Percentiles rank a stretch among this genome's conserved stretches.
These are phyloP conservation scores for Sicyos baderoa DNA, from an alignment of 306 rosid genomes.

Conservation along the genomic window DNA sequence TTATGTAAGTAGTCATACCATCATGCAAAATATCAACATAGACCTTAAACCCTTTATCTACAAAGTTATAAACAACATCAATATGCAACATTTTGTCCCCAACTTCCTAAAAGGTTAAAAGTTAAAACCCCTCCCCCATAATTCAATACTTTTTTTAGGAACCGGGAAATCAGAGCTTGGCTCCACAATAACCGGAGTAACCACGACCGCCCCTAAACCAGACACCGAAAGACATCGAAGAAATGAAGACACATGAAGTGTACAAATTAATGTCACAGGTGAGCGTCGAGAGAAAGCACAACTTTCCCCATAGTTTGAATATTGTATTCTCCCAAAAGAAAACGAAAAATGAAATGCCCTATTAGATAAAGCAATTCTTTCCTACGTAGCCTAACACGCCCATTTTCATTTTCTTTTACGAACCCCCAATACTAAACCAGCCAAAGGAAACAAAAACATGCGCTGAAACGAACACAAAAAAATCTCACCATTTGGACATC, in stretches of 20 bases:
- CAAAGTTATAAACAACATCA: neutral
- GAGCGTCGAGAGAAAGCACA: too few relatives aligned
- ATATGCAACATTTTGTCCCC: neutral
- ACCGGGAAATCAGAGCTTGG: too few relatives aligned
- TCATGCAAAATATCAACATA: neutral
- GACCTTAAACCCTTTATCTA: neutral
- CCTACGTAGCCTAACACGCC: neutral
- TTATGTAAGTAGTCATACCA: neutral
- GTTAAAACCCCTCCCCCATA: too few relatives aligned
- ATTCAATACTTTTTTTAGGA: too few relatives aligned
- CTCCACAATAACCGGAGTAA: too few relatives aligned
- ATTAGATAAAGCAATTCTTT: neutral
- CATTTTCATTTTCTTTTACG: neutral
- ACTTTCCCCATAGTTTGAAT: neutral
- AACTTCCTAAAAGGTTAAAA: neutral
- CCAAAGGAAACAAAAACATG: neutral
- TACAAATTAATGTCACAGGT: too few relatives aligned
- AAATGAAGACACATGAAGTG: too few relatives aligned
- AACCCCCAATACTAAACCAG: neutral
- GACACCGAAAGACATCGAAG: too few relatives aligned
- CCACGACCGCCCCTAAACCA: too few relatives aligned
- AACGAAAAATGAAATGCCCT: neutral
- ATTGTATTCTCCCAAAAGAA: neutral
- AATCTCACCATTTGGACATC: conserved; percentile 11
- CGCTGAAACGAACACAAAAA: neutral